A percentile compares a stretch with the other conserved stretches of the same genome.
phyloP scores from a whole-genome alignment of 805 yeast species.

The Candida endomychidarum region DNA sequence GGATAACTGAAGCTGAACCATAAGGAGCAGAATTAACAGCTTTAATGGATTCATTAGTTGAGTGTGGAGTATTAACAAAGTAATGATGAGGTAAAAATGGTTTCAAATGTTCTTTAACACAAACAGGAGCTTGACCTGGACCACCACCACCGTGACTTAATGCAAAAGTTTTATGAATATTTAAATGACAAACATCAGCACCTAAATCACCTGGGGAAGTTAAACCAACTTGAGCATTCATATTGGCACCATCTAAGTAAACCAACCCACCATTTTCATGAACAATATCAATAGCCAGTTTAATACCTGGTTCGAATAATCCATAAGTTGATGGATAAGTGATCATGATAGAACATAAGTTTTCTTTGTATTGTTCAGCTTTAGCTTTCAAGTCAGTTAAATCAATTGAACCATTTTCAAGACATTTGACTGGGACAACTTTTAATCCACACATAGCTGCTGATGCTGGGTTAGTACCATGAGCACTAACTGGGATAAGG shows the following conservation, averaged over 20 bases:
- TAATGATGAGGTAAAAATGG: conserved; percentile 83
- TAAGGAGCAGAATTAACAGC: conserved; percentile 93
- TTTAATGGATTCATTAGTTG: conserved; percentile 52
- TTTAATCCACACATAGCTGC: conserved; percentile 96
- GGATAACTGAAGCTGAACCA: conserved; percentile 91
- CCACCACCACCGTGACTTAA: conserved; percentile 99
- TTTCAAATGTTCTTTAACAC: conserved; percentile 79
- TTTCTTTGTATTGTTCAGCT: conserved; percentile 64
- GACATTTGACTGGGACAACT: conserved; percentile 90
- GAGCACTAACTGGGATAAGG: conserved; percentile 95
- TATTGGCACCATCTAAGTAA: conserved; percentile 97
- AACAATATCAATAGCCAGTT: conserved; percentile 78
- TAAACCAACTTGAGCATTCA: conserved; percentile 98
- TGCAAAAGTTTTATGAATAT: conserved; percentile 95
- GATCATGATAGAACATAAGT: conserved; percentile 90
- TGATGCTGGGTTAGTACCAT: conserved; percentile 98
- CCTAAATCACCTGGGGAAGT: conserved; percentile 98
- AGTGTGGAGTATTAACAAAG: conserved; percentile 52
- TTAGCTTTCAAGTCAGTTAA: conserved; percentile 70
- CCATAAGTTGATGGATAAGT: conserved; percentile 98
- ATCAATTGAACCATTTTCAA: conserved; percentile 82
- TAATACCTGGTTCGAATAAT: conserved; percentile 88
- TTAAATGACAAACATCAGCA: conserved; percentile 97
- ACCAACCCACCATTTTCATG: conserved; percentile 93
- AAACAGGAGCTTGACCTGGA: conserved; percentile 98